Evolutionary conservation across 2,329 filamentous ascomycete species (phyloP), one percentile per base, ranked within the genome.

Genomic region (Xylaria sp.): DNA sequence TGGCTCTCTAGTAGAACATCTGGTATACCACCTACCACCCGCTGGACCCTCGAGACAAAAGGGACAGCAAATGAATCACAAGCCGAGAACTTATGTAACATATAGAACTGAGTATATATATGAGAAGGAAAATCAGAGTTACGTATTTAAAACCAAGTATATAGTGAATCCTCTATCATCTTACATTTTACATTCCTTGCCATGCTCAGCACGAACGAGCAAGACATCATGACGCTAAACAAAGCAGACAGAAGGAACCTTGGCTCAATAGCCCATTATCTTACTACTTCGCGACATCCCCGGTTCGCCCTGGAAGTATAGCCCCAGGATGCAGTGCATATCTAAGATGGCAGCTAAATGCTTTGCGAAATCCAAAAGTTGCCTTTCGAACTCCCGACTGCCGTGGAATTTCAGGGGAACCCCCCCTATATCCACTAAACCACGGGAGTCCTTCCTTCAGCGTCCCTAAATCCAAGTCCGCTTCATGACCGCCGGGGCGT

Each of bases 211-310:
- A 51, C 39, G 26, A 51, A 49, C n/a, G 13, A 44, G 18, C 24
- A 56, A 7, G 37, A 54, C 51, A 48, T 52, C 54, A 48, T 44
- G 49, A 60, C 48, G 52, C 58, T 52, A n/a, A n/a, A n/a, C 22
- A 56, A 54, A 55, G 37, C 46, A 54, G 37, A 34, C 29, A 39
- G 44, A 54, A 48, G 16, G 34, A 38, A 54, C 44, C 41, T 22
- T 19, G 20, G 16, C 42, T 29, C 21, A 41, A 38, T 7, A 39
- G 48, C 34, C 46, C 44, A 21, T 7, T 52, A 52, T 58, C n/a
- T 44, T 53, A 56, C 50, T 56, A 51, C n/a, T n/a, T n/a, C n/a
- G n/a, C n/a, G n/a, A 46, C 24, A 40, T 47, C 39, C 50, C 39
- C 44, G 20, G 40, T 50, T 55, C 46, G 52, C 46, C 46, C 13